Percentiles rank a stretch among this genome's conserved stretches.
Conservation (phyloP, 2,329 filamentous ascomycete species). For the Aureobasidium mangrovei region DNA sequence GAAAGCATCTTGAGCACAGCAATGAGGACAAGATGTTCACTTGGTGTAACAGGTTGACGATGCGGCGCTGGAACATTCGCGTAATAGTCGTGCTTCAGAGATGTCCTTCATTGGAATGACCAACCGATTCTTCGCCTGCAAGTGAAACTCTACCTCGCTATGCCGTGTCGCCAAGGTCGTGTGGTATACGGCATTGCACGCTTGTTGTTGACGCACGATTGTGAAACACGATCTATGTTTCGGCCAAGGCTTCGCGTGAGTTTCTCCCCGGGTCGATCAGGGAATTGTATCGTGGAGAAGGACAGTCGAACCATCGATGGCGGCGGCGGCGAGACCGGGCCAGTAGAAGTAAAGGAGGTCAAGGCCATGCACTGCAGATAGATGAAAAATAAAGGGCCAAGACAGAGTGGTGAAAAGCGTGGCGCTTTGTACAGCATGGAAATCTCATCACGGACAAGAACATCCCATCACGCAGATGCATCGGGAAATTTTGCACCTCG, state of each 20-base stretch:
- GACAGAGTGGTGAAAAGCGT: too few species aligned
- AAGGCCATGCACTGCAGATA: neutral
- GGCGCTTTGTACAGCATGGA: too few species aligned
- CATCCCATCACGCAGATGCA: neutral
- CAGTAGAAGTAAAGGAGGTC: neutral
- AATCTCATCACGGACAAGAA: too few species aligned
- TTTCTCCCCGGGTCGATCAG: neutral
- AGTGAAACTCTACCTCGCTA: neutral
- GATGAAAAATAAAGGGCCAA: too few species aligned
- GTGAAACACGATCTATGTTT: neutral
- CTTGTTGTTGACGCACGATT: neutral
- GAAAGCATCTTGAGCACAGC: neutral
- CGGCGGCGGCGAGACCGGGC: too few species aligned
- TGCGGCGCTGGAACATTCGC: neutral
- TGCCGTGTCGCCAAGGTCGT: neutral
- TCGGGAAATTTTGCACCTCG: constrained; percentile 1
- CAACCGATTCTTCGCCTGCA: neutral
- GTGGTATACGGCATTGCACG: neutral
- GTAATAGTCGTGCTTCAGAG: neutral
- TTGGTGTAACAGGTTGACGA: neutral
- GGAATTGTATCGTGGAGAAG: neutral
- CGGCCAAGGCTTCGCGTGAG: neutral
- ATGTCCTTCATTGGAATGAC: too few species aligned
- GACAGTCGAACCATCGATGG: neutral
- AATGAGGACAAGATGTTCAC: neutral